Percentiles rank a stretch among this genome's conserved stretches.
These are phyloP conservation scores for Moesziomyces antarcticus DNA, from an alignment of 1,284 basidiomycete genomes.

Conservation along the genomic window DNA sequence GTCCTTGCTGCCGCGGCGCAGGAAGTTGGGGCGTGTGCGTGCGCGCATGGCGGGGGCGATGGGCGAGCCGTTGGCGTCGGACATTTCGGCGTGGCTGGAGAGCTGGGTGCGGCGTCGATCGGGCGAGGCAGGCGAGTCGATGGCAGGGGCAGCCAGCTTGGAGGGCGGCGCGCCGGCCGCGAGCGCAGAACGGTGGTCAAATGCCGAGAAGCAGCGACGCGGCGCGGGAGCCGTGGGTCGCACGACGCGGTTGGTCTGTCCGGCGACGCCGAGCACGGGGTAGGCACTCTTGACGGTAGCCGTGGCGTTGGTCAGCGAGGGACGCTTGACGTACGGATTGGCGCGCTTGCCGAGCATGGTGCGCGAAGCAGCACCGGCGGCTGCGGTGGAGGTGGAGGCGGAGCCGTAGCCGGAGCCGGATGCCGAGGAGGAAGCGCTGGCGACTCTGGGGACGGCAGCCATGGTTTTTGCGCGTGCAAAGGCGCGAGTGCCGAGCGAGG, in stretches of 20 bases:
- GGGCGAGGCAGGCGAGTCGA: constrained; percentile 31
- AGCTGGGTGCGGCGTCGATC: constrained; percentile 28
- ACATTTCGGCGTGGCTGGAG: constrained; percentile 25
- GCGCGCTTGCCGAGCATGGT: constrained; percentile 52
- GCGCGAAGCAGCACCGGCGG: constrained; percentile 23
- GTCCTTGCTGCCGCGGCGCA: constrained; percentile 56
- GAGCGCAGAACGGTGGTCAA: constrained; percentile 38
- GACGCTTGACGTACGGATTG: constrained; percentile 56
- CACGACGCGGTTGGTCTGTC: constrained; percentile 20
- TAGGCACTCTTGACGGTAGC: constrained; percentile 46
- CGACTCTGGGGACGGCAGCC: constrained; percentile 27
- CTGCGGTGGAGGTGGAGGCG: constrained; percentile 8
- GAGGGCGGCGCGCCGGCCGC: constrained; percentile 12
- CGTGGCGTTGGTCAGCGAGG: constrained; percentile 27
- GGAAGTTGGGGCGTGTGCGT: constrained; percentile 26
- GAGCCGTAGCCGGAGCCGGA: too few species aligned
- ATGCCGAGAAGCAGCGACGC: constrained; percentile 49
- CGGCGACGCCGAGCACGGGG: constrained; percentile 38
- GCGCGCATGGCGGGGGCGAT: constrained; percentile 37
- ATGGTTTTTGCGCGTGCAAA: constrained; percentile 48
- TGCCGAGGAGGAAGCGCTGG: constrained; percentile 1
- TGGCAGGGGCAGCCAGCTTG: constrained; percentile 3
- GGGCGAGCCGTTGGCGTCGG: constrained; percentile 54
- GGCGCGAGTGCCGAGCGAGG: constrained; percentile 32
- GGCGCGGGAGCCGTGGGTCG: constrained; percentile 52